Conservation (phyloP, 768 basidiomycete genomes). For the Podaxis rugospora region DNA sequence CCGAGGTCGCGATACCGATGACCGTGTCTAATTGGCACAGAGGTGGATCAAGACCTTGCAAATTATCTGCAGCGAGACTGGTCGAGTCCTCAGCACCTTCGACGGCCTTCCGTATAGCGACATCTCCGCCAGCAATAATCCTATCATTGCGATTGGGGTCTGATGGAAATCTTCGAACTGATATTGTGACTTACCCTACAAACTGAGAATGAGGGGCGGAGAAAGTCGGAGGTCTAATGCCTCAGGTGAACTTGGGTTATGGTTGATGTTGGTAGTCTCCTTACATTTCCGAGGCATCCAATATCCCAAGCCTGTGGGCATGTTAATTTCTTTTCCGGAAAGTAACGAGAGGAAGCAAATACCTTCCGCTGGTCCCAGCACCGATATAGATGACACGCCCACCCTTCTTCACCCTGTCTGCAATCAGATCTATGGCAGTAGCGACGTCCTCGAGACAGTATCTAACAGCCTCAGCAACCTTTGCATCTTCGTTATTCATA, state of each 20-base stretch:
- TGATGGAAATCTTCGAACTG: neutral
- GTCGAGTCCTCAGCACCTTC: conserved; percentile 30
- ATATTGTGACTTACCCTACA: conserved; percentile 16
- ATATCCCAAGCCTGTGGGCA: conserved; percentile 23
- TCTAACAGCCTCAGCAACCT: conserved; percentile 23
- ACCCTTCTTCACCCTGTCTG: conserved; percentile 20
- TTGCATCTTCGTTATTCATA: conserved; percentile 27
- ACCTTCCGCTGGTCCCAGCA: conserved; percentile 33
- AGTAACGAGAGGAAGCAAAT: neutral
- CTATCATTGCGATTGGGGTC: conserved; percentile 2
- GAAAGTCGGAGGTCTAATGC: conserved; percentile 22
- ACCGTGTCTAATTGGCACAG: conserved; percentile 22
- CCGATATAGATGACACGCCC: conserved; percentile 32
- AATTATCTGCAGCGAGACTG: conserved; percentile 21
- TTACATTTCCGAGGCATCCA: conserved; percentile 27
- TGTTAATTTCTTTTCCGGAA: neutral
- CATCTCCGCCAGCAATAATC: conserved; percentile 25
- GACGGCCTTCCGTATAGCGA: conserved; percentile 22
- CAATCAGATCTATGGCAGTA: conserved; percentile 24
- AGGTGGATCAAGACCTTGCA: conserved; percentile 20
- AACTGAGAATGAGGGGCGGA: conserved; percentile 22
- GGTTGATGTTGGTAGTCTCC: neutral
- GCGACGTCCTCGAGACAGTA: conserved; percentile 25
- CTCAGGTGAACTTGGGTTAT: neutral
- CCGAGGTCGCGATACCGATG: conserved; percentile 31